Percentiles rank a stretch among this genome's conserved stretches.
These are phyloP conservation scores for Asterella californica DNA, from an alignment of 225 moss, liverwort and hornwort species.

Conservation along the genomic window DNA sequence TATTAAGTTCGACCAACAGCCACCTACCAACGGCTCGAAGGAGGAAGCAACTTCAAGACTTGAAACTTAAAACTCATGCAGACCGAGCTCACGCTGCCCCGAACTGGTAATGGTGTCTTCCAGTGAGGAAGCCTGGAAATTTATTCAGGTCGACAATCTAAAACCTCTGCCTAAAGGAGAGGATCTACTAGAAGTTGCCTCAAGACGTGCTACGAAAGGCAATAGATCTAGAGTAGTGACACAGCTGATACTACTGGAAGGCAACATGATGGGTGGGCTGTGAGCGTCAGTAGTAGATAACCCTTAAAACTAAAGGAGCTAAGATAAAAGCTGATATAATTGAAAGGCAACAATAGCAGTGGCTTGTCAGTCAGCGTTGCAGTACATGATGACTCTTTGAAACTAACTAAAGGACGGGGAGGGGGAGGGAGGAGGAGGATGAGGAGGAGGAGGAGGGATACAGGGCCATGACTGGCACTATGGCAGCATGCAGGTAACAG, in stretches of 20 bases:
- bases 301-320: not conserved
- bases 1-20: not conserved
- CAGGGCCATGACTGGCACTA: not conserved
- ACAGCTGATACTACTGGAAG: not conserved
- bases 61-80: not conserved
- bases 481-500: not conserved
- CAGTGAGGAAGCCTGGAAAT: not conserved
- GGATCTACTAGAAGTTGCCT: not conserved
- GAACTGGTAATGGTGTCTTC: not conserved
- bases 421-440: not conserved
- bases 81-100: not conserved
- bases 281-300: constrained; percentile 7
- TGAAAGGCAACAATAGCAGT: not conserved
- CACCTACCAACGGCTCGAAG: not conserved
- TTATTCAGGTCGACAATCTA: not conserved
- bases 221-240: not conserved
- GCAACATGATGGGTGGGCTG: not conserved
- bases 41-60: not conserved
- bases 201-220: not conserved
- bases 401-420: not conserved
- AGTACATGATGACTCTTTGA: not conserved
- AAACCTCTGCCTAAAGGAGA: not conserved
- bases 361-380: not conserved
- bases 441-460: not conserved
- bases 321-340: not conserved